These are phyloP conservation scores for Rhizophora mangle DNA, from an alignment of 345 rosid species.

Conservation along the genomic window DNA sequence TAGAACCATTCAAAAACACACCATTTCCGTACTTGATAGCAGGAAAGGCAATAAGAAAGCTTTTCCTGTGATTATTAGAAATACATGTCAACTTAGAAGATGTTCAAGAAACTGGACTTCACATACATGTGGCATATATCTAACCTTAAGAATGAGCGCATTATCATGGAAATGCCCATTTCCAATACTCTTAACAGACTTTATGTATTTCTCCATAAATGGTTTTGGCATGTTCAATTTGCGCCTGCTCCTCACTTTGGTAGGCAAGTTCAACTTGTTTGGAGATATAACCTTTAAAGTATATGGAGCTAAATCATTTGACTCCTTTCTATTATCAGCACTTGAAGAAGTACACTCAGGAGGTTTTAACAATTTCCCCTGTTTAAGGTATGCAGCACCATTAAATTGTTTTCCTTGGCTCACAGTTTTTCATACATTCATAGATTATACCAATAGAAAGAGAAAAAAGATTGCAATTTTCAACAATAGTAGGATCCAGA, in stretches of 20 bases:
- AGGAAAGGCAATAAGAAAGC: conserved; percentile 59
- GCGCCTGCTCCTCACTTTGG: conserved; percentile 68
- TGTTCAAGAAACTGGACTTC: conserved; percentile 21
- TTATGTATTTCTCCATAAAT: conserved; percentile 32
- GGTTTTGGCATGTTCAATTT: conserved; percentile 48
- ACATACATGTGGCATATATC: conserved; percentile 8
- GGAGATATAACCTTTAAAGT: conserved; percentile 27
- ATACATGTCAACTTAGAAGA: conserved; percentile 21
- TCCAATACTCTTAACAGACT: conserved; percentile 31
- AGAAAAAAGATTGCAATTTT: no score
- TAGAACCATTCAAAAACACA: conserved; percentile 94
- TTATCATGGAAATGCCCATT: conserved; percentile 36
- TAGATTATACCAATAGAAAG: no score
- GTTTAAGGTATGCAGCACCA: conserved; percentile 41
- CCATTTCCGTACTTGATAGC: conserved; percentile 67
- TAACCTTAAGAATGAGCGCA: conserved; percentile 40
- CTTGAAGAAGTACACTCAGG: conserved; percentile 43
- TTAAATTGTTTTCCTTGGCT: conserved; percentile 36
- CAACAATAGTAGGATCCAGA: conserved; percentile 9
- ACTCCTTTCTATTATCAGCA: conserved; percentile 44
- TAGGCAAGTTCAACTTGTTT: conserved; percentile 52
- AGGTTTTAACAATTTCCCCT: conserved; percentile 47
- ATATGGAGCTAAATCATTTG: conserved; percentile 43
- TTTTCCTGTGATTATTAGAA: conserved; percentile 56
- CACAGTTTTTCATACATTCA: conserved; percentile 38